These are phyloP conservation scores for Rhamnella rubrinervis DNA, from an alignment of 331 rosid genomes.

Conservation along the genomic window DNA sequence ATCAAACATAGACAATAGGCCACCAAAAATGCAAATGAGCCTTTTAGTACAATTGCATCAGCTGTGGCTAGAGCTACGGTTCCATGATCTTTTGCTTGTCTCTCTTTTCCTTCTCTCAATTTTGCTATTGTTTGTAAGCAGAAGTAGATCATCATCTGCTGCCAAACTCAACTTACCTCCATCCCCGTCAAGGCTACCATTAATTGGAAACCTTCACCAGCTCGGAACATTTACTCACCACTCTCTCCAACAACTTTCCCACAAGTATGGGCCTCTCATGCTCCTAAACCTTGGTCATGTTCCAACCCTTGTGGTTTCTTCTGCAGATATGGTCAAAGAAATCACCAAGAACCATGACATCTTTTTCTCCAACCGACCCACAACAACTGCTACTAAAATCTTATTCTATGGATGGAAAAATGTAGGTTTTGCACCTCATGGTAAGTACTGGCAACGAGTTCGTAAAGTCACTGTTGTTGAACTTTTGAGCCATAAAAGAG, in stretches of 20 bases:
- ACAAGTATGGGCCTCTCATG: conserved; percentile 13
- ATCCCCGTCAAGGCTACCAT: conserved; percentile 10
- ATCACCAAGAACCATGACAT: conserved; percentile 9
- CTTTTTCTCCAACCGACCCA: neutral
- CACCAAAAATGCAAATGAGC: too few species aligned
- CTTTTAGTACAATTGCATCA: too few species aligned
- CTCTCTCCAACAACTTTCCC: neutral
- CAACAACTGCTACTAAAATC: neutral
- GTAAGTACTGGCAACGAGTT: conserved; percentile 7
- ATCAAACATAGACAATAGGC: too few species aligned
- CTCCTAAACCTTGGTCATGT: conserved; percentile 8
- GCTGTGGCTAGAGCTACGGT: too few species aligned
- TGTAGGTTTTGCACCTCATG: neutral
- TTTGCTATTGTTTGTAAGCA: neutral
- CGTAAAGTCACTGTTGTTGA: conserved; percentile 1
- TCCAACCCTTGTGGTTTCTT: conserved; percentile 9
- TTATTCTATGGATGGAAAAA: neutral
- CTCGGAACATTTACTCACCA: neutral
- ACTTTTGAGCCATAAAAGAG: conserved; percentile 8
- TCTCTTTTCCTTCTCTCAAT: neutral
- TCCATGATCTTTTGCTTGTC: neutral
- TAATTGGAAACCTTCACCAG: conserved; percentile 18
- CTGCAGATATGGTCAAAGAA: neutral
- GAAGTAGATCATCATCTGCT: neutral
- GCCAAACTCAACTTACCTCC: neutral